Conservation (phyloP, 2,329 filamentous ascomycete species). For the Penicillium sp. region DNA sequence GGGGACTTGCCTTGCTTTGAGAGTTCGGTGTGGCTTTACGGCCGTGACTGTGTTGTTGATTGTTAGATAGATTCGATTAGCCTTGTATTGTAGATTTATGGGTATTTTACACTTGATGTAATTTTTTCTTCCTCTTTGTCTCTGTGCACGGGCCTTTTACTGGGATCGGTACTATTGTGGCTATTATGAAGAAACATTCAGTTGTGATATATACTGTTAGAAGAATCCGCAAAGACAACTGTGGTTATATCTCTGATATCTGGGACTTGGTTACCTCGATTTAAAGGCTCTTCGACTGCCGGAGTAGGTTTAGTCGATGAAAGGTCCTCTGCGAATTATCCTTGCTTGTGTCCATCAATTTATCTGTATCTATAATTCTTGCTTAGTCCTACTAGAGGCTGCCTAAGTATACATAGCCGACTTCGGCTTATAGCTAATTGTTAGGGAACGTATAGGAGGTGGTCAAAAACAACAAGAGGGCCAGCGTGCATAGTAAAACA, state of each 20-base stretch:
- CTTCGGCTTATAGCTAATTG: neutral
- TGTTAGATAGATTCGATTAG: neutral
- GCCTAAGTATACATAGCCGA: conserved; percentile 1
- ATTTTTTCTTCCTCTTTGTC: neutral
- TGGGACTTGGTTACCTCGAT: neutral
- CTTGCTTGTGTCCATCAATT: neutral
- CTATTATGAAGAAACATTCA: neutral
- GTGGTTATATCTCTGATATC: neutral
- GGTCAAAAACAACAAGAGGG: neutral
- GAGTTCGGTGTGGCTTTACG: neutral
- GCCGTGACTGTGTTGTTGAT: neutral
- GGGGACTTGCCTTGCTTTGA: too few relatives aligned
- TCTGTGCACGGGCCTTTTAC: neutral
- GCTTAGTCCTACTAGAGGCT: neutral
- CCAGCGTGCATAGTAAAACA: neutral
- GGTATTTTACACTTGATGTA: neutral
- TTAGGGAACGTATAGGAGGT: neutral
- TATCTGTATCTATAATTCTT: neutral
- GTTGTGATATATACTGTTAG: too few relatives aligned
- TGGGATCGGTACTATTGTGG: neutral
- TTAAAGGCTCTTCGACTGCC: neutral
- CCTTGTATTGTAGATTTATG: neutral
- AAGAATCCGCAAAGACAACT: too few relatives aligned
- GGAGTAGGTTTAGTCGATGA: neutral
- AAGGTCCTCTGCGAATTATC: neutral